Conservation (phyloP, 2,329 filamentous ascomycete species). For the Scopulariopsis brevicaulis region DNA sequence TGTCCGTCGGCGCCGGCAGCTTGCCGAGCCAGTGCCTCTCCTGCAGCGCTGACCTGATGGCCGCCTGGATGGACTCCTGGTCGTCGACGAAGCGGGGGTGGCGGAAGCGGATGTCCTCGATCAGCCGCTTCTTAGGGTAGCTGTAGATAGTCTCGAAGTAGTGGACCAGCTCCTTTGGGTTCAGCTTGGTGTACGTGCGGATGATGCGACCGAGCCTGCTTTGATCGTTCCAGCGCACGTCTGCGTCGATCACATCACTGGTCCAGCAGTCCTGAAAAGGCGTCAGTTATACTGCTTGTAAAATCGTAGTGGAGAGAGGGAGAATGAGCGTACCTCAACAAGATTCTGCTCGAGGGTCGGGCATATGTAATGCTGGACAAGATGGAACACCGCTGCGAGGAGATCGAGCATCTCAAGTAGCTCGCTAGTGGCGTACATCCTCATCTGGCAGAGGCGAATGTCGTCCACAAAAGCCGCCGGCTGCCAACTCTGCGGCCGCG, state of each 20-base stretch:
- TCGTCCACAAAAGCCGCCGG: conserved; percentile 20
- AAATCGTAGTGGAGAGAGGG: not conserved
- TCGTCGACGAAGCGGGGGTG: conserved; percentile 31
- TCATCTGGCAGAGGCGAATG: conserved; percentile 28
- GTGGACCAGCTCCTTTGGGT: conserved; percentile 35
- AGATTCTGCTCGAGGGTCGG: conserved; percentile 28
- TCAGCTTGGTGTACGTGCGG: conserved; percentile 36
- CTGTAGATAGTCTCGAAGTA: conserved; percentile 33
- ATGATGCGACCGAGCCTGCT: conserved; percentile 25
- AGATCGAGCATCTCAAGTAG: conserved; percentile 33
- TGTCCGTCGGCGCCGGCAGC: conserved; percentile 19
- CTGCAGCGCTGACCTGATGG: conserved; percentile 23
- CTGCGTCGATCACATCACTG: not conserved
- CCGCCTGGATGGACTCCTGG: conserved; percentile 30
- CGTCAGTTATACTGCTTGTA: not conserved
- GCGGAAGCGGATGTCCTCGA: conserved; percentile 25
- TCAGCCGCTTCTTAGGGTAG: conserved; percentile 31
- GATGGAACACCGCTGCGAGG: conserved; percentile 29
- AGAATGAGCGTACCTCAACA: conserved; percentile 16
- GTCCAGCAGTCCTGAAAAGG: not conserved
- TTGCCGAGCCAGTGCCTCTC: conserved; percentile 22
- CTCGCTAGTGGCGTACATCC: conserved; percentile 29
- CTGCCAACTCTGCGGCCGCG: not conserved
- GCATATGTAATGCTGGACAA: conserved; percentile 32
- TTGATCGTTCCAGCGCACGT: conserved; percentile 19